Evolutionary conservation across 805 yeast genomes (phyloP).

Genomic region (Yarrowia keelungensis): DNA sequence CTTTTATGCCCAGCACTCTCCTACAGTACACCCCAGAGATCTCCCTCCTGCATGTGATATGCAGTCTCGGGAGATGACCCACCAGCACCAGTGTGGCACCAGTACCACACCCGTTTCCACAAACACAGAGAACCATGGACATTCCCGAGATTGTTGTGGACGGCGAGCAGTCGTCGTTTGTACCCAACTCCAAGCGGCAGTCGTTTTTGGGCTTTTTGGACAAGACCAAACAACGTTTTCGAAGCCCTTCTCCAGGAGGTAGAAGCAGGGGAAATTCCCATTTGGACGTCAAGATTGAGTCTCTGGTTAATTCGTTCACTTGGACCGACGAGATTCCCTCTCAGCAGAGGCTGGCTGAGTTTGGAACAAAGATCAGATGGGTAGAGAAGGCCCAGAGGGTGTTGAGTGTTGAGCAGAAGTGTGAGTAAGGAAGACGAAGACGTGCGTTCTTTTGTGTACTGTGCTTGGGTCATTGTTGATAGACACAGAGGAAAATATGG

Average conservation of each 20-base stretch:
- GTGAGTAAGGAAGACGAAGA: conserved; percentile 3
- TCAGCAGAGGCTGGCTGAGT: background rate
- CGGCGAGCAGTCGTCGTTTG: background rate
- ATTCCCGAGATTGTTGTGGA: conserved; percentile 23
- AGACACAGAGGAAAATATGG: too few relatives aligned
- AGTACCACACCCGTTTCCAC: background rate
- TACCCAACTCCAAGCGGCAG: conserved; percentile 3
- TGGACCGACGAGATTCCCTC: conserved; percentile 15
- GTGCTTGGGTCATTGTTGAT: too few relatives aligned
- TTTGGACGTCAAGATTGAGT: conserved; percentile 15
- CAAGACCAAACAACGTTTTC: conserved; percentile 16
- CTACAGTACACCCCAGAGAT: conserved; percentile 10
- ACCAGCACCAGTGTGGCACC: background rate
- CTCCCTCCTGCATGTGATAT: conserved; percentile 21
- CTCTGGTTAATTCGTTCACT: conserved; percentile 1
- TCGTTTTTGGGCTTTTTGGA: conserved; percentile 19
- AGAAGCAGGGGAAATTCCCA: conserved; percentile 15
- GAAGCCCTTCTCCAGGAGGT: conserved; percentile 18
- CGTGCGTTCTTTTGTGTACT: too few relatives aligned
- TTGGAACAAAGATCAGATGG: conserved; percentile 9
- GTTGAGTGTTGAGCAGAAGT: conserved; percentile 26
- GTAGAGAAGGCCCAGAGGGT: conserved; percentile 14
- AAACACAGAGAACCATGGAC: background rate
- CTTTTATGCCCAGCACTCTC: background rate
- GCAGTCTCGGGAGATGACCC: conserved; percentile 5